phyloP scores from a whole-genome alignment of 805 yeast genomes.

The Candida sphagnicola region DNA sequence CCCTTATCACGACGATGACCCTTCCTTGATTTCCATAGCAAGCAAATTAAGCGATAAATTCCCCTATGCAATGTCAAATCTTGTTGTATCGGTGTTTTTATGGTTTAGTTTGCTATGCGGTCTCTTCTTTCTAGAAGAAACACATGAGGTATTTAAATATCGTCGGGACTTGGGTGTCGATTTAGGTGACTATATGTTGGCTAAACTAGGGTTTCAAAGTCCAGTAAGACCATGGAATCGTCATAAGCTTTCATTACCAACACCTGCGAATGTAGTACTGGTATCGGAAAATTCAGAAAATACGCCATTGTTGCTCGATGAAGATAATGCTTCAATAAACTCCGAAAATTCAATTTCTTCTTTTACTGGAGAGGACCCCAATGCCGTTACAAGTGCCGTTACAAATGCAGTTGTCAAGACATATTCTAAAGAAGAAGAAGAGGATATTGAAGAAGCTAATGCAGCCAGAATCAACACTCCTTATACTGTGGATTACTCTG shows the following conservation, averaged over 20 bases:
- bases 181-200: conserved; percentile 25
- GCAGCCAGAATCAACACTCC: conserved; percentile 1
- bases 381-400: conserved; percentile 9
- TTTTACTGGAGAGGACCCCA: conserved; percentile 8
- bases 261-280: neutral
- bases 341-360: conserved; percentile 5
- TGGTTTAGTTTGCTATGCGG: conserved; percentile 20
- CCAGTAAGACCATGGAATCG: conserved; percentile 8
- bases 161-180: conserved; percentile 24
- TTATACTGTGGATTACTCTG: conserved; percentile 4
- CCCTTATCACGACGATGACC: conserved; percentile 12
- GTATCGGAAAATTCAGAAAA: conserved; percentile 5
- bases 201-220: conserved; percentile 15
- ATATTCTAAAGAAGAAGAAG: conserved; percentile 10
- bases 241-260: neutral
- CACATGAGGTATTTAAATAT: conserved; percentile 19
- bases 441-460: conserved; percentile 6
- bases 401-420: conserved; percentile 13
- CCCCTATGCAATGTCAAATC: conserved; percentile 34
- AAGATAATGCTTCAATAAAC: conserved; percentile 5
- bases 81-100: conserved; percentile 25
- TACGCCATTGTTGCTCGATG: conserved; percentile 3
- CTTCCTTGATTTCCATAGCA: neutral
- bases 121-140: conserved; percentile 31
- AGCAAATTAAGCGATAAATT: conserved; percentile 18